phyloP scores from a whole-genome alignment of 225 moss, liverwort and hornwort species.

The Antitrichia curtipendula region DNA sequence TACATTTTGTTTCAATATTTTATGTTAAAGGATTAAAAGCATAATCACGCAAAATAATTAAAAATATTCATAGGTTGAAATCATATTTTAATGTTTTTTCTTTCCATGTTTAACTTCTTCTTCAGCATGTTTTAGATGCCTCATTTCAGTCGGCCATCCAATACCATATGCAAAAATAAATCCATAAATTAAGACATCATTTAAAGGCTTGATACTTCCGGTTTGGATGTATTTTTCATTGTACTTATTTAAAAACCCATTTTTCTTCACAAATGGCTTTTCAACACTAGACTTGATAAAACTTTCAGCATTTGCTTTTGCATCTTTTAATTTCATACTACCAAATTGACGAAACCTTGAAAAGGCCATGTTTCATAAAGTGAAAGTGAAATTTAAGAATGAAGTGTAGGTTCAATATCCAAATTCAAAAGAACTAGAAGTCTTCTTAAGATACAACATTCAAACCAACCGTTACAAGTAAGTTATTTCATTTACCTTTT shows the following conservation, averaged over 20 bases:
- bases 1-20: neutral
- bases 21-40: neutral
- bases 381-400: neutral
- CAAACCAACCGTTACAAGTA: neutral
- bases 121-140: constrained; percentile 52
- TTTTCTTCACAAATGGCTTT: constrained; percentile 40
- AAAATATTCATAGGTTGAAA: neutral
- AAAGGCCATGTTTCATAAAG: neutral
- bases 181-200: constrained; percentile 37
- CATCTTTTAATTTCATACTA: constrained; percentile 56
- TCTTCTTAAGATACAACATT: neutral
- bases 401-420: neutral
- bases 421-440: neutral
- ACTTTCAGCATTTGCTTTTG: neutral
- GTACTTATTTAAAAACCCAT: constrained; percentile 45
- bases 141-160: constrained; percentile 61
- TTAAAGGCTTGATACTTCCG: constrained; percentile 39
- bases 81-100: neutral
- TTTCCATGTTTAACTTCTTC: constrained; percentile 40
- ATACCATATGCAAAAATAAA: constrained; percentile 51
- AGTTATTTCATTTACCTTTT: neutral
- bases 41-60: neutral
- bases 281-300: constrained; percentile 19
- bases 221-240: constrained; percentile 76
- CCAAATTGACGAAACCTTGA: constrained; percentile 41